A percentile compares a stretch with the other conserved stretches of the same genome.
phyloP scores from a whole-genome alignment of 148 eudicot species.

The Polygonum maritimum region DNA sequence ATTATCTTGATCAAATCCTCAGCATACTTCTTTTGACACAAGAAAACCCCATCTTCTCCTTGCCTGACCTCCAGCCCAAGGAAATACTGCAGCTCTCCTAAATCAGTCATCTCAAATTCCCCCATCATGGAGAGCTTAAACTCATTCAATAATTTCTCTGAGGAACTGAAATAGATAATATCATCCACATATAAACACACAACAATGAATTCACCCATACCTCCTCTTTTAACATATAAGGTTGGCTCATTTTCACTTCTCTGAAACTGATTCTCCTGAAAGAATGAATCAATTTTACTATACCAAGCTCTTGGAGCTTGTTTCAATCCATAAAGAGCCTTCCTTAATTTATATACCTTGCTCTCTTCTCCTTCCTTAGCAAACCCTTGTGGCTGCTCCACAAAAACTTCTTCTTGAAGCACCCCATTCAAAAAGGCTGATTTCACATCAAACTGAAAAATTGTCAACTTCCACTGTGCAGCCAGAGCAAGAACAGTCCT shows the following conservation, averaged over 20 bases:
- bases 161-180: no score
- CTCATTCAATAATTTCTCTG: no score
- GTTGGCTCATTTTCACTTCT: not conserved
- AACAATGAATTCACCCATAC: not conserved
- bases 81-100: not conserved
- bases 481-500: no score
- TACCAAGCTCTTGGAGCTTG: constrained; percentile 9
- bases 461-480: no score
- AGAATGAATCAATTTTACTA: not conserved
- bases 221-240: not conserved
- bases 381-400: not conserved
- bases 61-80: not conserved
- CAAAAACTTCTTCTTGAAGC: not conserved
- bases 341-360: not conserved
- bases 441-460: no score
- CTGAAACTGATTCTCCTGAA: not conserved
- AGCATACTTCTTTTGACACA: no score
- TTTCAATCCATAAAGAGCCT: constrained; percentile 6
- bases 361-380: not conserved
- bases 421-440: not conserved
- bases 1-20: no score
- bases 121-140: no score
- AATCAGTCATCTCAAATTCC: no score
- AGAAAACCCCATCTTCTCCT: not conserved
- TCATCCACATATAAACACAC: not conserved